Conservation (phyloP, 2,329 filamentous ascomycete genomes). For the Fusarium sp. region DNA sequence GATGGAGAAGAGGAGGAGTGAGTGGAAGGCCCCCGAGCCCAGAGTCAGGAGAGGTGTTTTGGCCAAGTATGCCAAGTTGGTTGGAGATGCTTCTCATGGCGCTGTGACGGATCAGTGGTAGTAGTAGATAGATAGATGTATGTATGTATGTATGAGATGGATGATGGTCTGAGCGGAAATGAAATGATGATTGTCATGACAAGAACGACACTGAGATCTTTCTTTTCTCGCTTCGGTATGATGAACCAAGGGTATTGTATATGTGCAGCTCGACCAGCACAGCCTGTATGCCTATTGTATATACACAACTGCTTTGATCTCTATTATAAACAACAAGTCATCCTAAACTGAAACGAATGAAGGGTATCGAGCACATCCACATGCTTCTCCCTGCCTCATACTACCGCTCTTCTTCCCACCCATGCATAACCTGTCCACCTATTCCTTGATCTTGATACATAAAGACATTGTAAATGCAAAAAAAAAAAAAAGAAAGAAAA, state of each 20-base stretch:
- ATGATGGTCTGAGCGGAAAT: slow-evolving; percentile 2
- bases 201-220: neutral
- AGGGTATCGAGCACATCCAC: slow-evolving; percentile 45
- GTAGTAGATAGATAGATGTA: slow-evolving; percentile 38
- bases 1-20: slow-evolving; percentile 67
- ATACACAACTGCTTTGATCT: slow-evolving; percentile 29
- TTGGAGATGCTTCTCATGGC: slow-evolving; percentile 90
- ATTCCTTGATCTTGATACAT: slow-evolving; percentile 21
- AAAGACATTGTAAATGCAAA: slow-evolving; percentile 17
- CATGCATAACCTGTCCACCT: slow-evolving; percentile 16
- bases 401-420: slow-evolving; percentile 11
- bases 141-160: neutral
- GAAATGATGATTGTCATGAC: slow-evolving; percentile 9
- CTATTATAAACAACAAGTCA: slow-evolving; percentile 37
- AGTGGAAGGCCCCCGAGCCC: slow-evolving; percentile 76
- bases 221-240: neutral
- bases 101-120: slow-evolving; percentile 77
- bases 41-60: slow-evolving; percentile 82
- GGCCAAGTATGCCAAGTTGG: slow-evolving; percentile 88
- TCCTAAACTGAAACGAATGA: slow-evolving; percentile 40
- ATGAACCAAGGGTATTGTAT: neutral
- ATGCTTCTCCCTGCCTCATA: slow-evolving; percentile 32
- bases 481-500: too few relatives aligned
- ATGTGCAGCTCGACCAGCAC: neutral
- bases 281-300: slow-evolving; percentile 6